These are phyloP conservation scores for Talaromyces sp. DNA, from an alignment of 2,329 filamentous ascomycete species.

Conservation along the genomic window DNA sequence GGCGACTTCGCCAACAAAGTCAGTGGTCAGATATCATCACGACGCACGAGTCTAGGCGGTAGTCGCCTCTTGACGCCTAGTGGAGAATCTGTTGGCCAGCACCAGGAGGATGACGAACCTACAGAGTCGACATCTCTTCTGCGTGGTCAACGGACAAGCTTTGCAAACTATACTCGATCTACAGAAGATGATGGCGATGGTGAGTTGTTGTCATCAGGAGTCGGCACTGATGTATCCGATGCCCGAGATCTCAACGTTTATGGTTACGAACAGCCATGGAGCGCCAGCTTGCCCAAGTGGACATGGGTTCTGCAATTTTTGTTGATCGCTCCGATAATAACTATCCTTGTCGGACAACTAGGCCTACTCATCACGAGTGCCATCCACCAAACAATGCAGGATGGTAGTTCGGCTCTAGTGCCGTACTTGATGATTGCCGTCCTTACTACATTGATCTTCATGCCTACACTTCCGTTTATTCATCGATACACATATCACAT, in stretches of 20 bases:
- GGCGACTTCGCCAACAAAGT: slow-evolving; percentile 62
- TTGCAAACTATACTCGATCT: slow-evolving; percentile 52
- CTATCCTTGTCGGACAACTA: slow-evolving; percentile 74
- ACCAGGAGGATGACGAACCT: slow-evolving; percentile 38
- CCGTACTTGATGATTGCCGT: slow-evolving; percentile 69
- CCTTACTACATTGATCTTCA: slow-evolving; percentile 67
- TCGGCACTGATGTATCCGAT: slow-evolving; percentile 26
- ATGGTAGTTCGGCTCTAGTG: slow-evolving; percentile 69
- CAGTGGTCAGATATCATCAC: slow-evolving; percentile 38
- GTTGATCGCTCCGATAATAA: slow-evolving; percentile 70
- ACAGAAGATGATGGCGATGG: slow-evolving; percentile 31
- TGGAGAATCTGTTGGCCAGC: slow-evolving; percentile 38
- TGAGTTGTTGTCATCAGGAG: slow-evolving; percentile 24
- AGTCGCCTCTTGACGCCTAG: slow-evolving; percentile 44
- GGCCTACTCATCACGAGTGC: slow-evolving; percentile 69
- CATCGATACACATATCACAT: slow-evolving; percentile 83
- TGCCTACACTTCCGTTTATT: slow-evolving; percentile 77
- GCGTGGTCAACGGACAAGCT: slow-evolving; percentile 51
- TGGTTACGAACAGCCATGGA: slow-evolving; percentile 81
- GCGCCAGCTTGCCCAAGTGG: slow-evolving; percentile 71
- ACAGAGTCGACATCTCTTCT: slow-evolving; percentile 59
- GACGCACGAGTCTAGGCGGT: slow-evolving; percentile 36
- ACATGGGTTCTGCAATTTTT: slow-evolving; percentile 86
- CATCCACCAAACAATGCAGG: slow-evolving; percentile 75
- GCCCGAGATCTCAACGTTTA: slow-evolving; percentile 48